Evolutionary conservation across 305 asterid genomes (phyloP), one percentile per base, ranked within the genome.

Genomic region (Fraxinus ornus): DNA sequence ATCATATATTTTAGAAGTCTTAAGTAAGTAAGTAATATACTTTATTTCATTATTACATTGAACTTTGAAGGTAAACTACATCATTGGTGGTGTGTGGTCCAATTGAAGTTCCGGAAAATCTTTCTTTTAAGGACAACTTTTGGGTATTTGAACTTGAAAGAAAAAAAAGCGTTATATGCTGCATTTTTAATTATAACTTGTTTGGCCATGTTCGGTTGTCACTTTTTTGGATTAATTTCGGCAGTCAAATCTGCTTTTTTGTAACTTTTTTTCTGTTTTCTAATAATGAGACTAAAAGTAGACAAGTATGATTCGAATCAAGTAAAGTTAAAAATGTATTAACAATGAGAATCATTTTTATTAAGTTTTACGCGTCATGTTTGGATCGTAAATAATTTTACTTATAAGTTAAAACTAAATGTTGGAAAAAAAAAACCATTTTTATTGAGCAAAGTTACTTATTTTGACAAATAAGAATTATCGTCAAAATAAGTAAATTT

Each of bases 1-100:
- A 15, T n/a, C 13, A 7, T 21, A 64, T 24, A 64, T 24, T 64
- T 24, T 24, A 64, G n/a, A 64, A 24, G n/a, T 64, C 2, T 10
- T 10, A 64, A 66, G 36, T 10, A 64, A 66, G 37, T 66, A 66
- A 35, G 7, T 35, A 66, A 39, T 32, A 75, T 70, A 75, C 10
- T 75, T 68, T 64, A 75, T 32, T 49, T 32, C 77, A n/a, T 78
- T 77, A 84, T 84, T 77, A 82, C n/a, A 68, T 77, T 84, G 57
- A 84, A 80, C 86, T 79, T 84, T 57, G 37, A 82, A 84, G 83
- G 83, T 84, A 84, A 84, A 78, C 77, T 71, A 84, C 73, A 86
- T 84, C 49, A 77, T 79, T 83, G 79, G 87, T 81, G 84, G 85
- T 82, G 82, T 76, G 76, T 81, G 87, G 87, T 83, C 80, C 81